A percentile compares a stretch with the other conserved stretches of the same genome.
Evolutionary conservation across 441 rosid species (phyloP).

Genomic region (Mallotus japonicus): DNA sequence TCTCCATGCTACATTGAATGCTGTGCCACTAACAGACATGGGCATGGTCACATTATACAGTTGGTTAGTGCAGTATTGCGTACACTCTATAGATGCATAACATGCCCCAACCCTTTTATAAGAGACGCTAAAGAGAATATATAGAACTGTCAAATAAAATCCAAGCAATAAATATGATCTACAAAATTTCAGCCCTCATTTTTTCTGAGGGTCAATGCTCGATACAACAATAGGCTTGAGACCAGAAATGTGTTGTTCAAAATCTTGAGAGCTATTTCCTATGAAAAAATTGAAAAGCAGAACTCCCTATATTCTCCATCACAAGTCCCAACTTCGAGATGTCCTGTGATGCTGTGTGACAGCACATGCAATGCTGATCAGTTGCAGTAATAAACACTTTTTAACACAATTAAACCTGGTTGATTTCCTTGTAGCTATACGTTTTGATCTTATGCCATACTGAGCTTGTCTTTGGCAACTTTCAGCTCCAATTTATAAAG

Average conservation of each 20-base stretch:
- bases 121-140: background rate
- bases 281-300: background rate
- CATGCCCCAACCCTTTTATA: too few relatives aligned
- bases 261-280: background rate
- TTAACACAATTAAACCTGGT: background rate
- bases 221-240: background rate
- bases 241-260: background rate
- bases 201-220: background rate
- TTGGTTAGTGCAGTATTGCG: too few relatives aligned
- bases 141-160: background rate
- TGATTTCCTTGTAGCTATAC: background rate
- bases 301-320: background rate
- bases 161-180: background rate
- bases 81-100: too few relatives aligned
- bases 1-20: background rate
- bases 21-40: background rate
- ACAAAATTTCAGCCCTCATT: slow-evolving; percentile 19
- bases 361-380: background rate
- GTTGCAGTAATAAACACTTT: background rate
- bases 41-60: background rate
- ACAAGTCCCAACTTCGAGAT: background rate
- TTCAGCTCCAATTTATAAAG: slow-evolving; percentile 16
- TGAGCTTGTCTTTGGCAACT: background rate
- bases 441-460: background rate
- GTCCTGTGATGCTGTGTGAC: too few relatives aligned